Conservation (phyloP, 1,284 basidiomycete genomes). For the Pseudozyma hubeiensis region DNA sequence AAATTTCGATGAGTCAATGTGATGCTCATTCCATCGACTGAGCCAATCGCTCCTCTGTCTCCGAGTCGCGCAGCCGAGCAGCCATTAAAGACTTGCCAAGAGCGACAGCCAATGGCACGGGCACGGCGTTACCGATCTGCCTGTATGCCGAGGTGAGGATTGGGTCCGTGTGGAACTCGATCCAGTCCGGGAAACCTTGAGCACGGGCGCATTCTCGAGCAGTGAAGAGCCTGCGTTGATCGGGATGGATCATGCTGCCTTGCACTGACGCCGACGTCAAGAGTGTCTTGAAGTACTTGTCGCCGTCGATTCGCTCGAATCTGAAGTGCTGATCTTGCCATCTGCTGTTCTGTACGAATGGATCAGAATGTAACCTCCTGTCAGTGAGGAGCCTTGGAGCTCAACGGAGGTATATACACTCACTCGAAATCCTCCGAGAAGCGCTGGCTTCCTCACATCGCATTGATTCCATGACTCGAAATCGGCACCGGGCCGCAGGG, state of each 20-base stretch:
- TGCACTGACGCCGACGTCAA: conserved; percentile 8
- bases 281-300: conserved; percentile 16
- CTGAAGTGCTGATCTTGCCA: conserved; percentile 3
- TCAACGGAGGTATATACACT: background rate
- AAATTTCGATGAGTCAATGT: too few species aligned
- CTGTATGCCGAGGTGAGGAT: conserved; percentile 27
- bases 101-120: conserved; percentile 25
- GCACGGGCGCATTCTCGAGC: conserved; percentile 44
- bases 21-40: too few species aligned
- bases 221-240: conserved; percentile 36
- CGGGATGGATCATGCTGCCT: conserved; percentile 34
- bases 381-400: too few species aligned
- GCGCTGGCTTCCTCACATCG: conserved; percentile 22
- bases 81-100: conserved; percentile 15
- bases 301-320: conserved; percentile 22
- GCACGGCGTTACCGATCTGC: conserved; percentile 49
- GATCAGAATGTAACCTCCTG: background rate
- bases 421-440: conserved; percentile 7
- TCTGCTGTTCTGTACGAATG: conserved; percentile 1
- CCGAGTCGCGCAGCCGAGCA: conserved; percentile 15
- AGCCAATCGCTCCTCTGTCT: background rate
- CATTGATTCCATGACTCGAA: conserved; percentile 26
- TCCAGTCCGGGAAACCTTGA: conserved; percentile 43
- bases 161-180: conserved; percentile 20
- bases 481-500: conserved; percentile 19